A percentile compares a stretch with the other conserved stretches of the same genome.
Conservation (phyloP, 352 stramenopile genomes). For the Globisporangium mamillatum region DNA sequence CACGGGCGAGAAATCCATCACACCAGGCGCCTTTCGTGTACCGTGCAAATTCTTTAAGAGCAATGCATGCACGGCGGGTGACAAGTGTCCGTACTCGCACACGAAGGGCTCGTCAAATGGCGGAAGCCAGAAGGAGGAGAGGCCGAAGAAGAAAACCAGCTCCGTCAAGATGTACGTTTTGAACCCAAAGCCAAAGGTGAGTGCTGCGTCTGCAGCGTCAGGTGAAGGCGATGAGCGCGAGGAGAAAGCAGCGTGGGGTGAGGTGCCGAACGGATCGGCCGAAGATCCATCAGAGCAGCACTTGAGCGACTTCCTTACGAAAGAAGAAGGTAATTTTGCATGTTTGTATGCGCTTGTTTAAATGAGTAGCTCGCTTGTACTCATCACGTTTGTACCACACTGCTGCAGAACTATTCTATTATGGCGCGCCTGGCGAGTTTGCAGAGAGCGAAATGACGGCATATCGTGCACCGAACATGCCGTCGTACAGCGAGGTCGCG, state of each 20-base stretch:
- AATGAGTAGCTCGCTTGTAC: neutral
- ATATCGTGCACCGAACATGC: slow-evolving; percentile 26
- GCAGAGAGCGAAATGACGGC: slow-evolving; percentile 23
- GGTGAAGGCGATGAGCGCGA: slow-evolving; percentile 29
- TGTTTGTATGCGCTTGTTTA: neutral
- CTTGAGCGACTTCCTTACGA: slow-evolving; percentile 75
- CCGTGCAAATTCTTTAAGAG: slow-evolving; percentile 76
- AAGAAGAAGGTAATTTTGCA: slow-evolving; percentile 58
- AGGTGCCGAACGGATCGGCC: neutral
- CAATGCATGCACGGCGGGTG: slow-evolving; percentile 55
- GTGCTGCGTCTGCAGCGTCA: slow-evolving; percentile 15
- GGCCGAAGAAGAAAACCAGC: slow-evolving; percentile 18
- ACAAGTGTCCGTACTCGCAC: slow-evolving; percentile 71
- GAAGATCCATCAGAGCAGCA: slow-evolving; percentile 32
- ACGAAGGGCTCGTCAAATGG: slow-evolving; percentile 20
- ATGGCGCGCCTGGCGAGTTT: slow-evolving; percentile 71
- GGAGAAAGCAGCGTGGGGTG: slow-evolving; percentile 23
- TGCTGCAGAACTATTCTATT: slow-evolving; percentile 67
- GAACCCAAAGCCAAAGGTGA: slow-evolving; percentile 27
- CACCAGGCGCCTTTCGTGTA: slow-evolving; percentile 42
- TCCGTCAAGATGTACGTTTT: slow-evolving; percentile 31
- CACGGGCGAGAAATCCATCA: slow-evolving; percentile 42
- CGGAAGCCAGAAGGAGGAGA: slow-evolving; percentile 12
- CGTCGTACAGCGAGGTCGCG: slow-evolving; percentile 55
- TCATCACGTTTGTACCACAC: neutral